phyloP scores from a whole-genome alignment of 768 basidiomycete species.

The Asterophora parasitica region DNA sequence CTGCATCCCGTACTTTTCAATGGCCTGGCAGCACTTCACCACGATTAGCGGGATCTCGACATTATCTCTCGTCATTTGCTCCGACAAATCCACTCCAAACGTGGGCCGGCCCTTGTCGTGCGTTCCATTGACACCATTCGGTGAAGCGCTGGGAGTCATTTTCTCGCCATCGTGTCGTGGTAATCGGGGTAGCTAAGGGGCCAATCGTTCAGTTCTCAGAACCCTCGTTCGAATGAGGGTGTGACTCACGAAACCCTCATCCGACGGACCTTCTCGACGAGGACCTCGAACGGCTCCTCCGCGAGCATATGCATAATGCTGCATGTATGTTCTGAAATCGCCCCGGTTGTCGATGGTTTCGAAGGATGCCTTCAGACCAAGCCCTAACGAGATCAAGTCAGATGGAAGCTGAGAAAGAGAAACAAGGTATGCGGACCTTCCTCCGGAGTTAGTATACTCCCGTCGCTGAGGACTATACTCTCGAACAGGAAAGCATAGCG shows the following conservation, averaged over 20 bases:
- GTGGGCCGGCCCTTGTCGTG: slow-evolving; percentile 72
- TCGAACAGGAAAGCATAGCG: slow-evolving; percentile 95
- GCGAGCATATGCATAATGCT: slow-evolving; percentile 91
- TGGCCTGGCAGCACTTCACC: slow-evolving; percentile 84
- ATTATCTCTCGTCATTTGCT: slow-evolving; percentile 89
- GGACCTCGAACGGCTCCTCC: slow-evolving; percentile 66
- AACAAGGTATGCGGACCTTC: slow-evolving; percentile 46
- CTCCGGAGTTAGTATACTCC: slow-evolving; percentile 69
- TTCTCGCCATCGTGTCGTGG: slow-evolving; percentile 34
- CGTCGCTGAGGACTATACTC: slow-evolving; percentile 84
- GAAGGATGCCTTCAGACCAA: slow-evolving; percentile 80
- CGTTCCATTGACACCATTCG: slow-evolving; percentile 31
- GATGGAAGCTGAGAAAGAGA: not conserved
- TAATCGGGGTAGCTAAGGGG: slow-evolving; percentile 56
- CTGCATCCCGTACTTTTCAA: slow-evolving; percentile 83
- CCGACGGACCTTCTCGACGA: slow-evolving; percentile 80
- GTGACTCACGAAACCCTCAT: slow-evolving; percentile 91
- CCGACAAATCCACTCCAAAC: slow-evolving; percentile 88
- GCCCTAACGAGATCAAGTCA: slow-evolving; percentile 23
- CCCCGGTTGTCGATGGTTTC: slow-evolving; percentile 92
- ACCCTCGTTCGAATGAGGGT: slow-evolving; percentile 2
- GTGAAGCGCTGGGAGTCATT: slow-evolving; percentile 7
- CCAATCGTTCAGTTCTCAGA: not conserved
- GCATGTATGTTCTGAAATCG: slow-evolving; percentile 97
- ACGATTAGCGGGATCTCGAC: slow-evolving; percentile 87